Evolutionary conservation across 192 early-diverging fungal species (phyloP), one percentile per base, ranked within the genome.

Genomic region (Phycomyces blakesleeanus): DNA sequence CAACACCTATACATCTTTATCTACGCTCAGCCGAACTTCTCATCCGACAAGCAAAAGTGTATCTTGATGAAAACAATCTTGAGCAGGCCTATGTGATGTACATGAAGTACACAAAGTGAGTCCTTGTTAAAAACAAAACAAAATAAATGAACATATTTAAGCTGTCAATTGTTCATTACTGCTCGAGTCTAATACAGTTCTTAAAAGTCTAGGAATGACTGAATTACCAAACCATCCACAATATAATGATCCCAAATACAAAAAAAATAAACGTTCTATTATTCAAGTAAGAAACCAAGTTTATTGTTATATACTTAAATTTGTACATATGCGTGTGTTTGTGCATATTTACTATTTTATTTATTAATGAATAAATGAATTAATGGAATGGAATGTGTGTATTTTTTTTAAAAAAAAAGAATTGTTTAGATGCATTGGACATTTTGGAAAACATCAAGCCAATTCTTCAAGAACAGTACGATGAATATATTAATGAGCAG

Each of bases 71-170:
- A 68, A 73, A 83, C 65, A 85, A 92, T 61, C 63, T 85, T 9
- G 79, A 85, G 54, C 78, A 78, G 21, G 86, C 87, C 1, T 92
- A 92, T 57, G 76, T 88, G n/a, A 72, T 83, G 34, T 89, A 87
- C 61, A 73, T 92, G 77, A 78, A 82, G 5, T 89, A 83, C 66
- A 78, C 77, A 54, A 83, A 71, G 80, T 84, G 72, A 40, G 80
- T 49, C 5, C 3, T 41, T 37, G 21, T 1, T 4, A 61, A 39
- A 24, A 40, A 39, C 14, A 27, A 57, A 15, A 56, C 9, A 56
- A 27, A 56, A 15, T 37, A 16, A 38, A n/a, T 57, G 39, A 57
- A 10, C 24, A 41, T 41, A 41, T 10, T 41, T 10, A 41, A 41
- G 14, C 7, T 34, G 29, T 34, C 29, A 34, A 34, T 34, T 34